Percentiles rank a stretch among this genome's conserved stretches.
These are phyloP conservation scores for Linanthus parryae DNA, from an alignment of 148 eudicot genomes.

Conservation along the genomic window DNA sequence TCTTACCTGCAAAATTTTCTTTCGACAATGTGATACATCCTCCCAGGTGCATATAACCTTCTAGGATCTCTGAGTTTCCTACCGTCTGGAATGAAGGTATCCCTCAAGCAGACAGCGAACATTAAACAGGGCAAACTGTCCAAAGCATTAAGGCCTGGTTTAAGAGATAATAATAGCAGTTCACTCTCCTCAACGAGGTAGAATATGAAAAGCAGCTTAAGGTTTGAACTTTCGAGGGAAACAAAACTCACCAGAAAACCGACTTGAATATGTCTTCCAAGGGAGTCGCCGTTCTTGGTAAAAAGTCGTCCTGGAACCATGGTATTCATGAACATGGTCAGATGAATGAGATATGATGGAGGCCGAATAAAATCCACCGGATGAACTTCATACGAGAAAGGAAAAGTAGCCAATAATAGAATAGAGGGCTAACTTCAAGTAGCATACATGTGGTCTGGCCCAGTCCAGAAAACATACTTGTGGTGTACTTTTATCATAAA, in stretches of 20 bases:
- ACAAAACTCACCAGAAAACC: slow-evolving; percentile 16
- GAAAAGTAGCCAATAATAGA: too few species aligned
- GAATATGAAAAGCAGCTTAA: not conserved
- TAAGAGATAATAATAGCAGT: slow-evolving; percentile 30
- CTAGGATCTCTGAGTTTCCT: slow-evolving; percentile 46
- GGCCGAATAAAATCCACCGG: too few species aligned
- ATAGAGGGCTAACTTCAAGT: too few species aligned
- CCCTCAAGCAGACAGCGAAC: slow-evolving; percentile 76
- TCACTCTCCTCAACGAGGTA: slow-evolving; percentile 22
- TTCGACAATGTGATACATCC: slow-evolving; percentile 93
- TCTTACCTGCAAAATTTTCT: slow-evolving; percentile 94
- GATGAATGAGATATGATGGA: too few species aligned
- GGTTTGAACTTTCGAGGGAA: not conserved
- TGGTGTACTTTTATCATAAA: too few species aligned
- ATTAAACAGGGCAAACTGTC: slow-evolving; percentile 96
- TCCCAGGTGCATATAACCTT: slow-evolving; percentile 69
- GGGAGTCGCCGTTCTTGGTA: slow-evolving; percentile 23
- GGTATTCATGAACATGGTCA: too few species aligned
- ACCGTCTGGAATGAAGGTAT: slow-evolving; percentile 80
- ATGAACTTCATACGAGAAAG: too few species aligned
- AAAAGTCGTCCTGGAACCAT: slow-evolving; percentile 24
- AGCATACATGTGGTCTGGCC: too few species aligned
- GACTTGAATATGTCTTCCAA: slow-evolving; percentile 24
- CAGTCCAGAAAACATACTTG: too few species aligned
- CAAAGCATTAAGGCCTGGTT: slow-evolving; percentile 57